Evolutionary conservation across 2,329 filamentous ascomycete species (phyloP), one percentile per base, ranked within the genome.

Genomic region (Hymenoscyphus infarciens): DNA sequence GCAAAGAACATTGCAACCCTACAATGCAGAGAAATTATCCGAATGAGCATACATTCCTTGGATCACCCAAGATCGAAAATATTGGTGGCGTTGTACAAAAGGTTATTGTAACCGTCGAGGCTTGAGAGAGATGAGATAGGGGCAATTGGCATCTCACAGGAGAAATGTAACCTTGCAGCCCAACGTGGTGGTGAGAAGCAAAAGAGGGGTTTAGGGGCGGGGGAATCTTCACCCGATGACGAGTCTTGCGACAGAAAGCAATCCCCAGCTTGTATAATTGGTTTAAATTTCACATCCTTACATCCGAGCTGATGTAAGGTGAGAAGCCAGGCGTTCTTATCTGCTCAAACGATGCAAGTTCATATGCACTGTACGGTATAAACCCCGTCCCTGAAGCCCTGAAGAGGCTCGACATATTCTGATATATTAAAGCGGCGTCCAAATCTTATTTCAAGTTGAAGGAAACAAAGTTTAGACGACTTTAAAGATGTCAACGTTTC

Each of bases 71-170:
- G 62, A 58, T 65, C 61, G 59, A 60, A 49, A 66, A 63, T 68
- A 67, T 69, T 67, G 63, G 66, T 69, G 66, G 68, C 68, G 63
- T 59, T 22, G 35, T 52, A 38, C 29, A 54, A 57, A 62, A 59
- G 58, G 59, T 13, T 61, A n/a, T 64, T 25, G 45, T 57, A 56
- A 35, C 19, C 59, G 45, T 22, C 16, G 35, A 38, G 35, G 35
- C 35, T 38, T 38, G 35, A 38, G 22, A 52, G 19, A 52, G 10
- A 22, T 52, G 19, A 52, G 10, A 22, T 52, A 52, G 19, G 45
- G 19, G 45, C 10, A 13, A 25, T 52, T 52, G n/a, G 22, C 11
- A 15, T 57, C n/a, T 22, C 33, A 39, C 19, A 56, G 53, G 27
- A 35, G 27, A 35, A 31, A 56, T 56, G 53, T 56, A 56, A 56